Conservation (phyloP, 2,329 filamentous ascomycete species). For the Xylaria sp. region DNA sequence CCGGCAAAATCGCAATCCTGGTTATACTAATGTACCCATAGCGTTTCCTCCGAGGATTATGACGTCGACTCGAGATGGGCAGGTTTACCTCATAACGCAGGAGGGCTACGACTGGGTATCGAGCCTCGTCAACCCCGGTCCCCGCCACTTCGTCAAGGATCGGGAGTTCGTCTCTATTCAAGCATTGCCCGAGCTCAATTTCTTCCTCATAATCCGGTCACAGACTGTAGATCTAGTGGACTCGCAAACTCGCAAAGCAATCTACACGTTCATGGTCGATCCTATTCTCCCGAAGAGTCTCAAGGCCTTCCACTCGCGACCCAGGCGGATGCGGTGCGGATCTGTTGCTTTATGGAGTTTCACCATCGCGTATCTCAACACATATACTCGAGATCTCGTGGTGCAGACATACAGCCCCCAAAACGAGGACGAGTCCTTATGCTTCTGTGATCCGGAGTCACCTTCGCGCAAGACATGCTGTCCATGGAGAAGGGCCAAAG, state of each 20-base stretch:
- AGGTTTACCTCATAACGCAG: slow-evolving; percentile 29
- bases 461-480: slow-evolving; percentile 42
- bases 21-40: slow-evolving; percentile 17
- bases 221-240: slow-evolving; percentile 57
- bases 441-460: slow-evolving; percentile 44
- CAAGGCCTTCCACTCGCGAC: slow-evolving; percentile 52
- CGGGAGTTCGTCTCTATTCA: slow-evolving; percentile 52
- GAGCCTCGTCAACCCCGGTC: slow-evolving; percentile 39
- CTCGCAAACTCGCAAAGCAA: slow-evolving; percentile 47
- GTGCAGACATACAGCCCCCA: slow-evolving; percentile 58
- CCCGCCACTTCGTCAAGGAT: slow-evolving; percentile 28
- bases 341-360: slow-evolving; percentile 55
- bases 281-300: slow-evolving; percentile 55
- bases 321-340: slow-evolving; percentile 48
- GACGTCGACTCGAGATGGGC: slow-evolving; percentile 31
- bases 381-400: slow-evolving; percentile 56
- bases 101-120: slow-evolving; percentile 46
- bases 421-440: slow-evolving; percentile 51
- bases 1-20: neutral
- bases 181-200: slow-evolving; percentile 51
- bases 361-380: slow-evolving; percentile 58
- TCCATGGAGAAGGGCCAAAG: slow-evolving; percentile 47
- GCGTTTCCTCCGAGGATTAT: slow-evolving; percentile 31
- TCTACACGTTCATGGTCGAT: slow-evolving; percentile 59
- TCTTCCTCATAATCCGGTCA: slow-evolving; percentile 56